phyloP scores from a whole-genome alignment of 768 basidiomycete species.

The Lactifluus subvellereus region DNA sequence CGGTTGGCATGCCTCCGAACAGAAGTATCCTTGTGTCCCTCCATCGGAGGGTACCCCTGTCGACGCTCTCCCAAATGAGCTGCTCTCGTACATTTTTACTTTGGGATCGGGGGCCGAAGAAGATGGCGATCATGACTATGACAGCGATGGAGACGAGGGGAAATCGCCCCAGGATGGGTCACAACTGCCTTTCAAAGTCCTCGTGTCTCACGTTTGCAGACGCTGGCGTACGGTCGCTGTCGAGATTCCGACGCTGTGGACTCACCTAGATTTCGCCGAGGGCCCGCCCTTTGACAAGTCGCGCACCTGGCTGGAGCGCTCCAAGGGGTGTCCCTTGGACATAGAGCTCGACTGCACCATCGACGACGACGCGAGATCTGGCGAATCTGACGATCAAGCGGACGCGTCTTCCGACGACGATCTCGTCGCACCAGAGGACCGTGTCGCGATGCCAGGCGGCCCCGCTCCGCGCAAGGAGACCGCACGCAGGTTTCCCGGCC shows the following conservation, averaged over 20 bases:
- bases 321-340: slow-evolving; percentile 48
- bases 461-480: slow-evolving; percentile 15
- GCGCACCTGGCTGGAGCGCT: slow-evolving; percentile 44
- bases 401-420: slow-evolving; percentile 5
- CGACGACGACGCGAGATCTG: slow-evolving; percentile 20
- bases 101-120: slow-evolving; percentile 23
- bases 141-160: slow-evolving; percentile 23
- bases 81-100: slow-evolving; percentile 43
- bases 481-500: background rate
- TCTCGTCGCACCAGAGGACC: slow-evolving; percentile 17
- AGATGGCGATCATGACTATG: slow-evolving; percentile 28
- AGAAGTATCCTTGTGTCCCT: background rate
- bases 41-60: slow-evolving; percentile 27
- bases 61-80: slow-evolving; percentile 50
- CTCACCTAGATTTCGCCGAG: slow-evolving; percentile 37
- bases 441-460: slow-evolving; percentile 18
- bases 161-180: slow-evolving; percentile 8
- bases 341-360: slow-evolving; percentile 39
- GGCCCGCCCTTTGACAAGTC: slow-evolving; percentile 42
- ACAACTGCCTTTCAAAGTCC: slow-evolving; percentile 40
- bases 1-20: background rate
- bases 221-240: slow-evolving; percentile 54
- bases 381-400: slow-evolving; percentile 12
- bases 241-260: slow-evolving; percentile 54
- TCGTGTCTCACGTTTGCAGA: slow-evolving; percentile 56